Conservation (phyloP, 257 asterid genomes). For the Scutellaria galericulata region DNA sequence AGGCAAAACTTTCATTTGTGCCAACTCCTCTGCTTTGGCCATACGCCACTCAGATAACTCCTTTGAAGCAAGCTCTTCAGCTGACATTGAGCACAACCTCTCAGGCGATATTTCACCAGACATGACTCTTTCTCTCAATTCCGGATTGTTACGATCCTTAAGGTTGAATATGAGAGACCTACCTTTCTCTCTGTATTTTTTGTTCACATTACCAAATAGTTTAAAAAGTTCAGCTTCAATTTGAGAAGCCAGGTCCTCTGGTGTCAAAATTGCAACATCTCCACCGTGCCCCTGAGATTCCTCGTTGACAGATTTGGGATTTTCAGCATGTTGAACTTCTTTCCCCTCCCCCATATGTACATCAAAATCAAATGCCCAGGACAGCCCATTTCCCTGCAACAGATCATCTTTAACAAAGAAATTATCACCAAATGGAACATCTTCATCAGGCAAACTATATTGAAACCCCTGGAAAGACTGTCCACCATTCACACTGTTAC, state of each 20-base stretch:
- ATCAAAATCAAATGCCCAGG: conserved; percentile 93
- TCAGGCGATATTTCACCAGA: conserved; percentile 86
- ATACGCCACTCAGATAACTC: conserved; percentile 95
- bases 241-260: conserved; percentile 58
- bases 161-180: conserved; percentile 93
- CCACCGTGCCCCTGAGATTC: conserved; percentile 41
- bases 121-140: conserved; percentile 85
- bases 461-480: conserved; percentile 57
- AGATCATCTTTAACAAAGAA: conserved; percentile 92
- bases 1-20: conserved; percentile 89
- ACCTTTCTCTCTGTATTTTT: conserved; percentile 95
- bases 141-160: conserved; percentile 93
- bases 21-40: conserved; percentile 94
- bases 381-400: conserved; percentile 95
- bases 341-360: conserved; percentile 54
- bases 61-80: conserved; percentile 99
- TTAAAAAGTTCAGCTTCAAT: conserved; percentile 83
- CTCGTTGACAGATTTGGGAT: conserved; percentile 43
- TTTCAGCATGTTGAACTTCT: conserved; percentile 49
- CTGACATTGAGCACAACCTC: conserved; percentile 89
- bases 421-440: conserved; percentile 67
- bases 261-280: conserved; percentile 43
- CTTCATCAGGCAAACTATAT: conserved; percentile 70
- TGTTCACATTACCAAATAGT: conserved; percentile 84
- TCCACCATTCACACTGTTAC: conserved; percentile 42